Percentiles rank a stretch among this genome's conserved stretches.
These are phyloP conservation scores for Sarocladium brachiariae DNA, from an alignment of 2,329 filamentous ascomycete genomes.

Conservation along the genomic window DNA sequence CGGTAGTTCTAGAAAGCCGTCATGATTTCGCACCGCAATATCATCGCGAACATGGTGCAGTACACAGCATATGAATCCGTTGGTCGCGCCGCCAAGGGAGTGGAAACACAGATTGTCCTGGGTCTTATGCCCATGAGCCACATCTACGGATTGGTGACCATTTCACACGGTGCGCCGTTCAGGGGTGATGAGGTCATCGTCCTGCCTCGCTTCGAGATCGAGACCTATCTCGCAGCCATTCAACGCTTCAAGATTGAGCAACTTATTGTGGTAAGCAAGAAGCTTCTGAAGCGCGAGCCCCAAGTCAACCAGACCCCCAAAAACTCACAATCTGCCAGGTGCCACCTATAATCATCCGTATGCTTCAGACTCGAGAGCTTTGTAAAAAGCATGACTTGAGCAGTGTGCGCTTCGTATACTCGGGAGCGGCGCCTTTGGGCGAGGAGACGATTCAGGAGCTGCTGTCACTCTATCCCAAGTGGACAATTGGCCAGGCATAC, in stretches of 20 bases:
- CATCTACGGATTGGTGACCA: slow-evolving; percentile 70
- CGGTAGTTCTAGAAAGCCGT: slow-evolving; percentile 70
- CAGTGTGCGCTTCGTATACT: slow-evolving; percentile 56
- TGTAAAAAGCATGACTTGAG: slow-evolving; percentile 61
- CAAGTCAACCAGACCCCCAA: too few relatives aligned
- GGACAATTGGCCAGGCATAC: slow-evolving; percentile 65
- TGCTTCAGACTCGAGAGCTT: slow-evolving; percentile 55
- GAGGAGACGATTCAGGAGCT: slow-evolving; percentile 60
- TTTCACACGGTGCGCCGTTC: slow-evolving; percentile 58
- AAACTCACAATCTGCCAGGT: too few relatives aligned
- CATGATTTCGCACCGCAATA: slow-evolving; percentile 73
- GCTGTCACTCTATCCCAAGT: slow-evolving; percentile 52
- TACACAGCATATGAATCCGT: slow-evolving; percentile 38
- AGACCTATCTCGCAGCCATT: slow-evolving; percentile 55
- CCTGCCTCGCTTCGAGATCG: slow-evolving; percentile 68
- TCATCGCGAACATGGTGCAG: slow-evolving; percentile 70
- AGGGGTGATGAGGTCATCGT: slow-evolving; percentile 68
- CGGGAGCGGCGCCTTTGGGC: slow-evolving; percentile 68
- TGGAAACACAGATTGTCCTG: slow-evolving; percentile 41
- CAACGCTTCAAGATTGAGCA: slow-evolving; percentile 61
- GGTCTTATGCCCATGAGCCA: slow-evolving; percentile 73
- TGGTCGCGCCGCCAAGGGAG: slow-evolving; percentile 25
- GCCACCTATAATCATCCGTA: slow-evolving; percentile 69
- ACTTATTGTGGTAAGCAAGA: slow-evolving; percentile 47
- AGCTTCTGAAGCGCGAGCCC: too few relatives aligned